Evolutionary conservation across 257 asterid genomes (phyloP).

Genomic region (Cinchona pubescens): DNA sequence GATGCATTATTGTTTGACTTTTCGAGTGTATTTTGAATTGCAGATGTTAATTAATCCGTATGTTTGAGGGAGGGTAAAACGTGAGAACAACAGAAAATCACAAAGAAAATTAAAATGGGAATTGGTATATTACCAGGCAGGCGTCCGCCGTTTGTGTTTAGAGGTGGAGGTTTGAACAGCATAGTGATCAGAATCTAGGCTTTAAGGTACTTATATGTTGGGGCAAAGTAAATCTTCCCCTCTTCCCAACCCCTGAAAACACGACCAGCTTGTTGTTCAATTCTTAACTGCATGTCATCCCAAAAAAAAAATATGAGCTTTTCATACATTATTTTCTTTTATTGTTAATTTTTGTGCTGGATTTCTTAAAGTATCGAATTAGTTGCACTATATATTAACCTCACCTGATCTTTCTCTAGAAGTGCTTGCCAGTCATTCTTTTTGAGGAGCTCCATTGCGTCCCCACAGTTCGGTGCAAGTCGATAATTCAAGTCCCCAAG

Average conservation of each 20-base stretch:
- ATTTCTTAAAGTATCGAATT: background rate
- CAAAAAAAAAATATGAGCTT: background rate
- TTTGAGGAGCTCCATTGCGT: slow-evolving; percentile 44
- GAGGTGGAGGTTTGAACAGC: slow-evolving; percentile 48
- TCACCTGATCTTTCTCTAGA: slow-evolving; percentile 75
- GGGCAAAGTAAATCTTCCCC: slow-evolving; percentile 74
- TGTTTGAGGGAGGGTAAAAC: too few species aligned
- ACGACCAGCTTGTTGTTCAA: slow-evolving; percentile 72
- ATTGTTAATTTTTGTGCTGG: background rate
- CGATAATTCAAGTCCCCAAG: slow-evolving; percentile 90
- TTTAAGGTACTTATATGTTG: slow-evolving; percentile 68
- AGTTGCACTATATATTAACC: too few species aligned
- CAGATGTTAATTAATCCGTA: too few species aligned
- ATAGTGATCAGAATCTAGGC: slow-evolving; percentile 67
- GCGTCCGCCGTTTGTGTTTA: slow-evolving; percentile 60
- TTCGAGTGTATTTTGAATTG: background rate
- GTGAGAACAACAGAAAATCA: too few species aligned
- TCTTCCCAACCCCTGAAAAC: slow-evolving; percentile 81
- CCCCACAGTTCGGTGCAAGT: slow-evolving; percentile 43
- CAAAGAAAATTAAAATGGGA: background rate
- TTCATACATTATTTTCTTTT: background rate
- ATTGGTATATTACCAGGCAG: slow-evolving; percentile 71
- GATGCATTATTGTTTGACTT: background rate
- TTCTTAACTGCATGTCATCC: slow-evolving; percentile 52
- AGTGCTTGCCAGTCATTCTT: slow-evolving; percentile 70